Evolutionary conservation across 345 rosid genomes (phyloP).

Genomic region (Gossypium australe): DNA sequence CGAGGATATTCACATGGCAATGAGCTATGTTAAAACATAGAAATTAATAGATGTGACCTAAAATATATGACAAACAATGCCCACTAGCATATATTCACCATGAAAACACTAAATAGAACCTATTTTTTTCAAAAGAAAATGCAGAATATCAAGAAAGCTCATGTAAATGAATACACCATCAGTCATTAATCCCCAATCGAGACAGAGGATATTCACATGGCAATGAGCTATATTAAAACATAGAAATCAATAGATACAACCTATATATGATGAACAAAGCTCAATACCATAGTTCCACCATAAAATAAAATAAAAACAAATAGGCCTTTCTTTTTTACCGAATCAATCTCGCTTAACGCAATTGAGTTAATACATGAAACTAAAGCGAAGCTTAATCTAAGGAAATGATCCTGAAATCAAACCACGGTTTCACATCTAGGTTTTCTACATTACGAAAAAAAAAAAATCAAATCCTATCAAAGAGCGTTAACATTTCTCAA

Average conservation of each 20-base stretch:
- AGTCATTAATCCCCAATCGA: too few species aligned
- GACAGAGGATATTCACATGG: not conserved
- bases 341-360: not conserved
- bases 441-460: not conserved
- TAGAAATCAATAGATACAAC: not conserved
- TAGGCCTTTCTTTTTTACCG: not conserved
- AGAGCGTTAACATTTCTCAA: not conserved
- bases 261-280: not conserved
- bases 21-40: not conserved
- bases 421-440: constrained; percentile 3
- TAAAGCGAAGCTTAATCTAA: not conserved
- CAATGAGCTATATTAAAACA: not conserved
- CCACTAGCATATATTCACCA: not conserved
- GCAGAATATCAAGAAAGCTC: too few species aligned
- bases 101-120: too few species aligned
- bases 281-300: not conserved
- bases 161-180: too few species aligned
- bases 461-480: not conserved
- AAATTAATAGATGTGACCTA: not conserved
- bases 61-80: not conserved
- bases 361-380: not conserved
- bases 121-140: too few species aligned
- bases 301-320: not conserved
- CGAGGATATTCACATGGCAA: not conserved
- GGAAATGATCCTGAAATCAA: not conserved